These are phyloP conservation scores for Venturia carpophila DNA, from an alignment of 2,329 filamentous ascomycete species.

Conservation along the genomic window DNA sequence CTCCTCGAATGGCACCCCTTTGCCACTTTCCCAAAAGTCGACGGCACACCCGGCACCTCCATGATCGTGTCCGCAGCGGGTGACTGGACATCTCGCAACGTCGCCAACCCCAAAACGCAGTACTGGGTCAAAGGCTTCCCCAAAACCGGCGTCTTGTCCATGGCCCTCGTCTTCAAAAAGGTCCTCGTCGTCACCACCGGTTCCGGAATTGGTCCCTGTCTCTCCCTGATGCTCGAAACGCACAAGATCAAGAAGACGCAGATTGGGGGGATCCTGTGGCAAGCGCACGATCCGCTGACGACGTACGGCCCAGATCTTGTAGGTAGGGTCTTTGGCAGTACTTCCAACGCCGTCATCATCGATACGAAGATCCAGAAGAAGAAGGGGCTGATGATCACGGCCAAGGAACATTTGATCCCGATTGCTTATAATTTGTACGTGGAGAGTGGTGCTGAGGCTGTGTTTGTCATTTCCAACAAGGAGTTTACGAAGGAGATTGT, in stretches of 20 bases:
- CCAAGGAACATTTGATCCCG: neutral
- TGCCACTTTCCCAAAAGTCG: conserved; percentile 31
- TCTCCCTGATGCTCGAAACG: conserved; percentile 48
- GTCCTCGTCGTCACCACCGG: conserved; percentile 31
- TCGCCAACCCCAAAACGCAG: conserved; percentile 21
- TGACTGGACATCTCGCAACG: conserved; percentile 28
- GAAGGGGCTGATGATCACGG: conserved; percentile 44
- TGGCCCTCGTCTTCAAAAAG: conserved; percentile 27
- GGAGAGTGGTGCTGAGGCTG: conserved; percentile 52
- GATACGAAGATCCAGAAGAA: conserved; percentile 46
- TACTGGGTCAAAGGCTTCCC: conserved; percentile 29
- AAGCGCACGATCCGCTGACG: conserved; percentile 50
- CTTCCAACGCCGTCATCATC: conserved; percentile 57
- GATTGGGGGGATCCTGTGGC: conserved; percentile 60
- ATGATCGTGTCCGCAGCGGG: conserved; percentile 31
- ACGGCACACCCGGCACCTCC: conserved; percentile 23
- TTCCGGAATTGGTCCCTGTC: conserved; percentile 32
- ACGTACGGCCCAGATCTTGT: conserved; percentile 56
- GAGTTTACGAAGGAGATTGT: conserved; percentile 60
- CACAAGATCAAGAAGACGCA: conserved; percentile 31
- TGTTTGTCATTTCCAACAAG: conserved; percentile 66
- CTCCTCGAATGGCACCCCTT: conserved; percentile 33
- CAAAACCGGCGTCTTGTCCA: conserved; percentile 28
- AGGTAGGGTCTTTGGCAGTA: conserved; percentile 47
- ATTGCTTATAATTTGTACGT: conserved; percentile 39